Base-by-base conservation (phyloP, 768 basidiomycete species). In the Mycena floridula region DNA sequence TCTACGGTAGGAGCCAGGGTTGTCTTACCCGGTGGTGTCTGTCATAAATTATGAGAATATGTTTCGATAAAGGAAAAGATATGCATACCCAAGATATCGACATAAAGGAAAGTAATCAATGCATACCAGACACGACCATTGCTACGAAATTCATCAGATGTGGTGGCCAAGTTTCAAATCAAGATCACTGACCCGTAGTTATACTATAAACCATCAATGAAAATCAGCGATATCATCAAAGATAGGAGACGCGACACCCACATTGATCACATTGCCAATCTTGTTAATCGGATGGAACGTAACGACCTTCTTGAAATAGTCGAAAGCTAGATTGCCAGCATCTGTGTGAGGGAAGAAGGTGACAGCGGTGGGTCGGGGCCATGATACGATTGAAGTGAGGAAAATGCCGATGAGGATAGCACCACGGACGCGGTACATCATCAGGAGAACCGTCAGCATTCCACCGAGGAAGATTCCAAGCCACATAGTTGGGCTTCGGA, bases 61-160 rank as follows among this genome's bases (percentile, higher is more conserved):
- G n/a, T n/a, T n/a, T n/a, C n/a, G n/a, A n/a, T n/a, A n/a, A n/a
- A n/a, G n/a, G n/a, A n/a, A n/a, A n/a, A n/a, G n/a, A n/a, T n/a
- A n/a, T n/a, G 58, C 74, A 37, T 52, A 82, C 80, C 84, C 54
- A 88, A 74, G 50, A 90, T 86, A 62, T 89, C 87, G 53, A 92
- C 89, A 59, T 91, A 92, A 44, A 93, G 77, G 78, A 93, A 89
- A 0, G 89, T 92, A 58, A 89, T 66, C 22, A 92, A 71, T 5
- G 89, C 89, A 59, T 91, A 89, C 89, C 89, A 92, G 21, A 90
- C 84, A 26, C 66, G 75, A 38, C 86, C 86, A 47, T 82, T 87
- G 27, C 70, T 70, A 56, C 63, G 64, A 36, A 41, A 16, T 59
- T 57, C 49, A 49, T 43, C 44, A 28, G 30, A 30, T 5, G 23